phyloP scores from a whole-genome alignment of 2,329 filamentous ascomycete genomes.

The Mycosphaerella sp. region DNA sequence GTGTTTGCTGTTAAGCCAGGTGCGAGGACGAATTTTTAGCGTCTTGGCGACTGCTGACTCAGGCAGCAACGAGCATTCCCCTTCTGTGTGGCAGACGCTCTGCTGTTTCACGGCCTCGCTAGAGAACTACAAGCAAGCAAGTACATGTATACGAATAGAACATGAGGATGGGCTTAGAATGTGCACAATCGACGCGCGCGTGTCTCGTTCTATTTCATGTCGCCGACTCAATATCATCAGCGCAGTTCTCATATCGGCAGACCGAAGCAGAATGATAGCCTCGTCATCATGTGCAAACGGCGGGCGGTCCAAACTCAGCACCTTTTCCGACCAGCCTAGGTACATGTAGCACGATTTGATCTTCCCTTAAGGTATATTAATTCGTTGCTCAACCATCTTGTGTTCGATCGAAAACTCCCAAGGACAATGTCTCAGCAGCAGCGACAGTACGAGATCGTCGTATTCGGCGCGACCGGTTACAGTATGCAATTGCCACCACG shows the following conservation, averaged over 20 bases:
- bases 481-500: constrained; percentile 36
- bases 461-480: constrained; percentile 70
- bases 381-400: not conserved
- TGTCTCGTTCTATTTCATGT: not conserved
- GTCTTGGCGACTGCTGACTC: too few species aligned
- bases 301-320: constrained; percentile 9
- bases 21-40: not conserved
- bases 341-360: constrained; percentile 1
- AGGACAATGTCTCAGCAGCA: constrained; percentile 36
- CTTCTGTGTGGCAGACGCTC: too few species aligned
- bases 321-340: constrained; percentile 14
- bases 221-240: not conserved
- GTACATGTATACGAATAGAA: too few species aligned
- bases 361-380: too few species aligned
- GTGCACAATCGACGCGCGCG: not conserved
- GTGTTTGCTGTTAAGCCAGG: not conserved
- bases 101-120: too few species aligned
- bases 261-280: not conserved
- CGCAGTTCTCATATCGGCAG: not conserved
- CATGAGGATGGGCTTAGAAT: not conserved
- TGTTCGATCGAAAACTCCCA: not conserved
- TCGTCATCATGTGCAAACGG: constrained; percentile 8
- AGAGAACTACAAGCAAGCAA: not conserved
- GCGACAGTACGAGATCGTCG: constrained; percentile 57
- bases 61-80: too few species aligned